Percentiles rank a stretch among this genome's conserved stretches.
Evolutionary conservation across 371 early-diverging fungal genomes (phyloP).

Genomic region (Mortierella polycephala): DNA sequence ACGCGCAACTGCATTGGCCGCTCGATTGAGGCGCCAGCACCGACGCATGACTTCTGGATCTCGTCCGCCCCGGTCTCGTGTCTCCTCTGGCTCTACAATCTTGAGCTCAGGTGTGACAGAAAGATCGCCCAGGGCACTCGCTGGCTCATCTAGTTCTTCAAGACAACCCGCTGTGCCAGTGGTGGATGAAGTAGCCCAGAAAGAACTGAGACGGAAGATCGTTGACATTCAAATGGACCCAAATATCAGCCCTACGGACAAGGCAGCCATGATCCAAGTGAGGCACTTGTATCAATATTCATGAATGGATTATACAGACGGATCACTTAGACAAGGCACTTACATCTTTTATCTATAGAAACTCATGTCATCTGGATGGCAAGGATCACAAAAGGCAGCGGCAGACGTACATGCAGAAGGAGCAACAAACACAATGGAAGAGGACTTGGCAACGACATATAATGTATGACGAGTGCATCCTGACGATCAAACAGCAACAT

Average conservation of each 20-base stretch:
- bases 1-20: slow-evolving; percentile 11
- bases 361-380: slow-evolving; percentile 63
- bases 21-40: slow-evolving; percentile 31
- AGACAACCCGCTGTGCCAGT: slow-evolving; percentile 43
- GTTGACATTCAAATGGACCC: slow-evolving; percentile 61
- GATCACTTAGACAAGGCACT: neutral
- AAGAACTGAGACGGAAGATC: slow-evolving; percentile 68
- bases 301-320: slow-evolving; percentile 74
- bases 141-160: neutral
- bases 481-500: no score
- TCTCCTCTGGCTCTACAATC: neutral
- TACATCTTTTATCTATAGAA: slow-evolving; percentile 55
- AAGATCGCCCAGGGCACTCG: neutral
- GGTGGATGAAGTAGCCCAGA: slow-evolving; percentile 41
- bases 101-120: slow-evolving; percentile 2
- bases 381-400: slow-evolving; percentile 17
- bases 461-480: slow-evolving; percentile 54
- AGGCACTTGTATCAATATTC: slow-evolving; percentile 55
- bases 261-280: slow-evolving; percentile 81
- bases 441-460: slow-evolving; percentile 62
- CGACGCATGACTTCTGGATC: slow-evolving; percentile 24
- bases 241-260: slow-evolving; percentile 65
- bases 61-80: neutral
- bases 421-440: slow-evolving; percentile 55
- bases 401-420: slow-evolving; percentile 40